phyloP scores from a whole-genome alignment of 805 yeast species.

The Kodamaea hsintzibuensis region DNA sequence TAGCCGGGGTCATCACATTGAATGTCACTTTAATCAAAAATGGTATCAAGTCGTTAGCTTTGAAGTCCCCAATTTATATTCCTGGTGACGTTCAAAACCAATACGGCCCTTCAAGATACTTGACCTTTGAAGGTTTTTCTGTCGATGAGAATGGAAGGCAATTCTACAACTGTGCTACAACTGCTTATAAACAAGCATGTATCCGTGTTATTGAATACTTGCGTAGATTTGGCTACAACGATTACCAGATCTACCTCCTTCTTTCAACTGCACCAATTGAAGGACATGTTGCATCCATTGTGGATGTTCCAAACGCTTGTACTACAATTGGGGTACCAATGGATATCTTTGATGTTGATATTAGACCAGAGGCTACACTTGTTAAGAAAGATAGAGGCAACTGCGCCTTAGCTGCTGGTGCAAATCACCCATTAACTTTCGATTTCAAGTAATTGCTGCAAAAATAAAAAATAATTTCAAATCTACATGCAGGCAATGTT shows the following conservation, averaged over 20 bases:
- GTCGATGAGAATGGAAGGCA: constrained; percentile 51
- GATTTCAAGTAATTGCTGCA: constrained; percentile 9
- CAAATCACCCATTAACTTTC: constrained; percentile 15
- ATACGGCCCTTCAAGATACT: constrained; percentile 49
- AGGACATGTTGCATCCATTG: constrained; percentile 54
- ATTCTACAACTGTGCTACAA: constrained; percentile 46
- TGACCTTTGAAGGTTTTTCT: constrained; percentile 55
- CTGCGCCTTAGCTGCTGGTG: constrained; percentile 37
- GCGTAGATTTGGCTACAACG: constrained; percentile 50
- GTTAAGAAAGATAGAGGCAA: constrained; percentile 31
- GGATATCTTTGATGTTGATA: constrained; percentile 53
- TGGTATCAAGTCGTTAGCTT: constrained; percentile 41
- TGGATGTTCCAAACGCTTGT: constrained; percentile 54
- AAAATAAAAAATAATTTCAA: background rate
- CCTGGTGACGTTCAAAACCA: constrained; percentile 51
- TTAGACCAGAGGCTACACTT: constrained; percentile 37
- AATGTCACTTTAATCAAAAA: constrained; percentile 41
- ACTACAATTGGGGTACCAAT: constrained; percentile 52
- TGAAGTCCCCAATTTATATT: constrained; percentile 48
- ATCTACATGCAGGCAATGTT: background rate
- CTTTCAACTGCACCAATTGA: constrained; percentile 51
- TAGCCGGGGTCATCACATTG: constrained; percentile 50
- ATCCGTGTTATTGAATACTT: constrained; percentile 50
- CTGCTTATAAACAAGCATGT: constrained; percentile 54
- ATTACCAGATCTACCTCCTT: constrained; percentile 49